These are phyloP conservation scores for Lactifluus echinatus DNA, from an alignment of 768 basidiomycete genomes.

Conservation along the genomic window DNA sequence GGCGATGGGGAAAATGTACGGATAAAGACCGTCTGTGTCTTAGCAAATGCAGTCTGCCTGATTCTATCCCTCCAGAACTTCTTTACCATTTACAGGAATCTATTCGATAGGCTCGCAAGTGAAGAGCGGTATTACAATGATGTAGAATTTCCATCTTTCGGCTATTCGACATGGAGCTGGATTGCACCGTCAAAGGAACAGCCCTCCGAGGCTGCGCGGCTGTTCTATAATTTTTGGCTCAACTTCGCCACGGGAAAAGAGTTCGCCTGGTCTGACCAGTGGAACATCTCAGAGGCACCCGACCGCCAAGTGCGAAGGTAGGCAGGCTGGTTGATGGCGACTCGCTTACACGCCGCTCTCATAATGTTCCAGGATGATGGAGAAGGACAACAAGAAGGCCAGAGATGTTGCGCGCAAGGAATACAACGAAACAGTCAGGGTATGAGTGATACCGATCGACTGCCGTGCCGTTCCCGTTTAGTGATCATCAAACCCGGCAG, in stretches of 20 bases:
- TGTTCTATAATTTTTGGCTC: conserved; percentile 81
- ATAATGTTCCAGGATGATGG: conserved; percentile 72
- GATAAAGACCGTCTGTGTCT: conserved; percentile 10
- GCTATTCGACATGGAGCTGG: conserved; percentile 71
- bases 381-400: conserved; percentile 90
- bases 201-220: conserved; percentile 43
- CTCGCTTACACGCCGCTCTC: background rate
- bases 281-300: conserved; percentile 77
- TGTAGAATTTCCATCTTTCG: conserved; percentile 71
- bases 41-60: background rate
- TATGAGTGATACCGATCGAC: conserved; percentile 29
- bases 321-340: conserved; percentile 11
- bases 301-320: conserved; percentile 78
- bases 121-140: conserved; percentile 57
- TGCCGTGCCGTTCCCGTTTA: background rate
- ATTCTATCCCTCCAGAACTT: conserved; percentile 53
- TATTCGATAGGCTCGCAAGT: conserved; percentile 73
- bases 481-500: conserved; percentile 32
- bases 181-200: conserved; percentile 37
- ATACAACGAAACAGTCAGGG: conserved; percentile 87
- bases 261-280: conserved; percentile 81
- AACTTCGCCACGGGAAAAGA: conserved; percentile 84
- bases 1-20: conserved; percentile 56
- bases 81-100: conserved; percentile 78
- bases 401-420: conserved; percentile 82